Evolutionary conservation across 139 green algal species (phyloP).

Genomic region (Trebouxia sp.): DNA sequence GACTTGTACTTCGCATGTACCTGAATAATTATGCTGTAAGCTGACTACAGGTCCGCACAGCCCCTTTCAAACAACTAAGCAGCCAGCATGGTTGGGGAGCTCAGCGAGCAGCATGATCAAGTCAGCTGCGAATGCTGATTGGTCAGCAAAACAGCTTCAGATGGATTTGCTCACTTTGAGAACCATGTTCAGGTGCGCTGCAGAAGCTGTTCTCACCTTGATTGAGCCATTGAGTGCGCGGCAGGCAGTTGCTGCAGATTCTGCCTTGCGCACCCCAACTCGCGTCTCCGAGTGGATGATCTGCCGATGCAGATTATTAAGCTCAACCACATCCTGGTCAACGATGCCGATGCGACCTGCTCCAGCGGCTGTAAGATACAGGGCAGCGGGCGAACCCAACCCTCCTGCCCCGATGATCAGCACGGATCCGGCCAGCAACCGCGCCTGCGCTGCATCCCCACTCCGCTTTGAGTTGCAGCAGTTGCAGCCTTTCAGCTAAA

Average conservation of each 20-base stretch:
- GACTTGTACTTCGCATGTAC: too few species aligned
- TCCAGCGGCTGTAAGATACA: slow-evolving; percentile 79
- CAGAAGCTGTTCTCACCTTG: slow-evolving; percentile 30
- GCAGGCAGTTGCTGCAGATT: slow-evolving; percentile 66
- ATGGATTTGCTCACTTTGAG: not conserved
- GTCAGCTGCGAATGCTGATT: too few species aligned
- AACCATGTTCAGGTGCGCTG: not conserved
- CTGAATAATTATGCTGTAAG: too few species aligned
- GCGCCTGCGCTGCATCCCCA: slow-evolving; percentile 59
- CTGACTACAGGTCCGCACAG: too few species aligned
- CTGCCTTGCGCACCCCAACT: slow-evolving; percentile 79
- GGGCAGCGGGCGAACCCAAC: slow-evolving; percentile 78
- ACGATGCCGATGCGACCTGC: slow-evolving; percentile 80
- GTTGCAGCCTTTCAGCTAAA: not conserved
- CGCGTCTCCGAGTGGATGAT: slow-evolving; percentile 75
- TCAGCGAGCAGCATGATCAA: too few species aligned
- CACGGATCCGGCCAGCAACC: slow-evolving; percentile 64
- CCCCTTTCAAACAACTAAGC: too few species aligned
- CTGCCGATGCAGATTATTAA: slow-evolving; percentile 89
- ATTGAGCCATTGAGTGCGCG: slow-evolving; percentile 71
- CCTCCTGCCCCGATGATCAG: slow-evolving; percentile 89
- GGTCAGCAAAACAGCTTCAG: too few species aligned
- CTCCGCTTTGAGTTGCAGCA: not conserved
- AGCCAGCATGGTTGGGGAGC: too few species aligned
- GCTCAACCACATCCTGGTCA: slow-evolving; percentile 84